Evolutionary conservation across 768 basidiomycete species (phyloP), one percentile per base, ranked within the genome.

Genomic region (Suillus variegatus): DNA sequence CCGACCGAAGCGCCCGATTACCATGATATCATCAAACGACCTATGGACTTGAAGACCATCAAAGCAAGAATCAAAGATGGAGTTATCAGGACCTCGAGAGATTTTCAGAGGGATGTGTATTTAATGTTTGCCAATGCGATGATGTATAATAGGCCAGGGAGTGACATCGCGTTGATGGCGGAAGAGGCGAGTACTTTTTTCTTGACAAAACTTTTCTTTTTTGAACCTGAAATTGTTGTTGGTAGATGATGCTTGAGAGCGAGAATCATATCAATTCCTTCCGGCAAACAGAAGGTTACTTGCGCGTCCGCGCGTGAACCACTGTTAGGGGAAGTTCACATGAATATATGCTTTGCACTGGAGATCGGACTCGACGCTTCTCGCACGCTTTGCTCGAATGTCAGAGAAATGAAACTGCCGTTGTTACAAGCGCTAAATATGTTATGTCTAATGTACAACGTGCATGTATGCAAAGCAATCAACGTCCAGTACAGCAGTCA

Each of bases 51-150:
- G 63, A 97, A 95, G 77, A 96, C 92, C 0, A 92, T 99, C 74
- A 94, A 94, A 75, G 81, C 81, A n/a, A 86, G 85, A 68, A 88
- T 97, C 64, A 92, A 91, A 71, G 94, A 96, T 70, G 94, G 94
- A 0, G 67, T 85, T 3, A 94, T 97, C 56, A 80, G 85, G 5
- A 94, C 86, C 69, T 92, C 93, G 1, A 82, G 90, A 40, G 95
- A 98, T 73, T 97, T 91, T 71, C 92, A 96, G 73, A 83, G 94
- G 67, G 97, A 97, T 70, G 86, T 96, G 12, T 90, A 88, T 73
- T 82, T 97, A 67, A 97, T 98, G 91, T 97, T 97, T 76, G 92
- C 94, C 9, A 98, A 99, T 75, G 93, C 97, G 6, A 90, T 97
- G 88, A 94, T 98, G 92, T 99, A 95, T 76, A 99, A 99, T 69